These are phyloP conservation scores for Massarina eburnea DNA, from an alignment of 2,329 filamentous ascomycete genomes.

Conservation along the genomic window DNA sequence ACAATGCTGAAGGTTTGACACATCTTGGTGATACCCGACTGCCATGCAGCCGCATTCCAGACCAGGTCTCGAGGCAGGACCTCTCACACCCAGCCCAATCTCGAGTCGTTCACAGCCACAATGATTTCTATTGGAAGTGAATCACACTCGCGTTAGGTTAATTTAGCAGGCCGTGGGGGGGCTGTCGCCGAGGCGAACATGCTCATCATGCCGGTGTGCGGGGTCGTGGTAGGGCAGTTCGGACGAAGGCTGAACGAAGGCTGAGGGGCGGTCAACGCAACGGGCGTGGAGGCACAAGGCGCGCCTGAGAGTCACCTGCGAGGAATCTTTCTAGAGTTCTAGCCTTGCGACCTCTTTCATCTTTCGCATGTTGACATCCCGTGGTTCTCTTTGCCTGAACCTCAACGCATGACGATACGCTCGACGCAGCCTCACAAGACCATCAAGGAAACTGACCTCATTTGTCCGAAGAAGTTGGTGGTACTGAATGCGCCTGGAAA, in stretches of 20 bases:
- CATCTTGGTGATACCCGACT: too few species aligned
- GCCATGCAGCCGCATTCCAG: too few species aligned
- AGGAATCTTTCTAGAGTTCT: neutral
- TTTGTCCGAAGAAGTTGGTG: too few species aligned
- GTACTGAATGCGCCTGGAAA: neutral
- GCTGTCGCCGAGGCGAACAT: neutral
- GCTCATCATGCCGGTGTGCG: neutral
- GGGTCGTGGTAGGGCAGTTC: neutral
- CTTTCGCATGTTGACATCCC: neutral
- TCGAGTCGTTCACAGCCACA: too few species aligned
- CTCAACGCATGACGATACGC: neutral
- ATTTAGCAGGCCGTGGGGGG: neutral
- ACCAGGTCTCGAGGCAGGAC: too few species aligned
- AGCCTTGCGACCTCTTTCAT: neutral
- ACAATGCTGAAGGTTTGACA: too few species aligned
- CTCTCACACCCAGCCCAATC: too few species aligned
- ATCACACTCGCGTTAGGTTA: constrained; percentile 1
- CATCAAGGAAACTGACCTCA: neutral
- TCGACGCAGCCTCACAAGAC: neutral
- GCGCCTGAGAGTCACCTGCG: too few species aligned
- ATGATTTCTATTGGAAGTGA: too few species aligned
- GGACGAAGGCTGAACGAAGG: neutral
- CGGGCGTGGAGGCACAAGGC: too few species aligned
- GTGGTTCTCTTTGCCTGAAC: neutral
- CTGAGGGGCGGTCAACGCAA: neutral